phyloP scores from a whole-genome alignment of 2,329 filamentous ascomycete species.

The Alternaria incomplexa region DNA sequence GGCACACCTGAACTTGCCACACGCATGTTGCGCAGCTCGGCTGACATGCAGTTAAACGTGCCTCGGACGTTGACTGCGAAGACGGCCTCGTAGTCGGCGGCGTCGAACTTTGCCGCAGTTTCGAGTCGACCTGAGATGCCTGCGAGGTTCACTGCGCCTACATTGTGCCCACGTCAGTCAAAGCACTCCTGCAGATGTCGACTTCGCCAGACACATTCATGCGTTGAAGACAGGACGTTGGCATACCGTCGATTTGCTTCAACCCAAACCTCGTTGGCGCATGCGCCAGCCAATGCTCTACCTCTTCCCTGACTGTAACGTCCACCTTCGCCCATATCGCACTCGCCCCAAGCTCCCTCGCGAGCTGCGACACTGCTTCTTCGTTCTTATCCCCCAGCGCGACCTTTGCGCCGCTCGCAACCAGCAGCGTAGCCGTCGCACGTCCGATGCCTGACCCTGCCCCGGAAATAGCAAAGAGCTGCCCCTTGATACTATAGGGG shows the following conservation, averaged over 20 bases:
- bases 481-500: background rate
- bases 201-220: background rate
- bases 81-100: slow-evolving; percentile 42
- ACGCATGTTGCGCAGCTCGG: slow-evolving; percentile 48
- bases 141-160: slow-evolving; percentile 26
- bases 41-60: slow-evolving; percentile 40
- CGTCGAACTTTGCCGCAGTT: slow-evolving; percentile 31
- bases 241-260: slow-evolving; percentile 24
- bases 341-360: slow-evolving; percentile 8
- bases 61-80: slow-evolving; percentile 46
- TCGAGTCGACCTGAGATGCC: slow-evolving; percentile 50
- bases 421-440: slow-evolving; percentile 10
- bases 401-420: slow-evolving; percentile 2
- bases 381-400: slow-evolving; percentile 12
- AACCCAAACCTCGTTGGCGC: slow-evolving; percentile 11
- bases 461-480: slow-evolving; percentile 17
- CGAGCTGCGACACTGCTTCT: slow-evolving; percentile 18
- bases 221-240: background rate
- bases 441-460: slow-evolving; percentile 21
- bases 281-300: slow-evolving; percentile 19
- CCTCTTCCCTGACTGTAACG: slow-evolving; percentile 40
- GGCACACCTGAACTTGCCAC: slow-evolving; percentile 15
- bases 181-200: slow-evolving; percentile 8
- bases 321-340: slow-evolving; percentile 31
- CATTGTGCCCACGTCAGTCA: background rate